These are phyloP conservation scores for Gliomastix tumulicola DNA, from an alignment of 2,329 filamentous ascomycete genomes.

Conservation along the genomic window DNA sequence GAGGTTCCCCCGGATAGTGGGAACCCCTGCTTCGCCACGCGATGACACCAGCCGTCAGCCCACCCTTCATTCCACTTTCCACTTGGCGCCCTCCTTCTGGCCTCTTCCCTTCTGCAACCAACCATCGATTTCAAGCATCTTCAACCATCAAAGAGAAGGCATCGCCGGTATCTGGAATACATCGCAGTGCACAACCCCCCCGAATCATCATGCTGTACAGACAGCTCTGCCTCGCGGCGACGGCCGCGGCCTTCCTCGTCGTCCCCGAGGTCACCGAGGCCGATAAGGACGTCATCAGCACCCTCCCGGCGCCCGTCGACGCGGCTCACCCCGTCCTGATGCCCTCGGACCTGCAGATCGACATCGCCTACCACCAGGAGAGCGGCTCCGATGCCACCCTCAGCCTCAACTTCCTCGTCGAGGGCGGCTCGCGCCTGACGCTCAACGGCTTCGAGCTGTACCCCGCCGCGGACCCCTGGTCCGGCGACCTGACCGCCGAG, in stretches of 20 bases:
- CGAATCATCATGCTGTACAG: slow-evolving; percentile 24
- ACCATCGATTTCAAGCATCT: background rate
- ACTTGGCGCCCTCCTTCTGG: background rate
- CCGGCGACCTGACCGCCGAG: slow-evolving; percentile 37
- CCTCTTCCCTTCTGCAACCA: background rate
- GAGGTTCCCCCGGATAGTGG: too few species aligned
- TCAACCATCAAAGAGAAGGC: too few species aligned
- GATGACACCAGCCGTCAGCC: too few species aligned
- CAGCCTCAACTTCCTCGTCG: slow-evolving; percentile 47
- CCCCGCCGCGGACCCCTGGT: slow-evolving; percentile 39
- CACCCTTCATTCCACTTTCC: too few species aligned
- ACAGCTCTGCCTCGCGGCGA: slow-evolving; percentile 21
- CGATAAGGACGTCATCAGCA: slow-evolving; percentile 33
- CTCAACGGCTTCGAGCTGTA: slow-evolving; percentile 58
- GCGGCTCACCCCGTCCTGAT: slow-evolving; percentile 22
- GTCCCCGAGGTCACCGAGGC: slow-evolving; percentile 39
- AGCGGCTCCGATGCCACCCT: slow-evolving; percentile 37
- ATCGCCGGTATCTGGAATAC: background rate
- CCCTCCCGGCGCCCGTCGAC: slow-evolving; percentile 29
- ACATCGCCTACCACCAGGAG: slow-evolving; percentile 48
- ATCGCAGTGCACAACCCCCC: background rate
- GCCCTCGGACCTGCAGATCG: slow-evolving; percentile 27
- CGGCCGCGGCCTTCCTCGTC: slow-evolving; percentile 42
- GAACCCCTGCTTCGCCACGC: too few species aligned
- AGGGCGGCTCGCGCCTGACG: slow-evolving; percentile 39